Evolutionary conservation across 805 yeast species (phyloP).

Genomic region (Lipomyces oligophaga): DNA sequence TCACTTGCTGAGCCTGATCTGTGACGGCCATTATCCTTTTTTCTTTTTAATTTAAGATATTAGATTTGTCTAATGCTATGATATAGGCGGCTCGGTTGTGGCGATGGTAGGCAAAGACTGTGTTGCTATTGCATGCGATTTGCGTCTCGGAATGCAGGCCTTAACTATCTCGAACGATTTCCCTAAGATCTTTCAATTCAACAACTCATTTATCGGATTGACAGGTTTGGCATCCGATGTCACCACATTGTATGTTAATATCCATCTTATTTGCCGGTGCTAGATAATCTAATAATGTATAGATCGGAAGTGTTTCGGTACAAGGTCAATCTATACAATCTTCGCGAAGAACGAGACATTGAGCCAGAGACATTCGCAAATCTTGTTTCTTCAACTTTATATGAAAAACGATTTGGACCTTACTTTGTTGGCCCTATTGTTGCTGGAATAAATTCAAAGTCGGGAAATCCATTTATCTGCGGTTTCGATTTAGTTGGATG

Average conservation of each 20-base stretch:
- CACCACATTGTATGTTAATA: conserved; percentile 52
- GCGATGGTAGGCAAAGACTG: conserved; percentile 99
- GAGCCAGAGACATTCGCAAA: conserved; percentile 94
- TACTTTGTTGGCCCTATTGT: conserved; percentile 95
- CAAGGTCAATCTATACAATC: conserved; percentile 81
- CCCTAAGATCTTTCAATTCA: conserved; percentile 80
- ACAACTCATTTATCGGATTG: conserved; percentile 77
- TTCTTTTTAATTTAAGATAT: not conserved
- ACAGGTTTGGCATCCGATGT: conserved; percentile 97
- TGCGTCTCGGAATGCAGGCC: conserved; percentile 90
- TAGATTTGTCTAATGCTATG: not conserved
- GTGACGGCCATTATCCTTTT: not conserved
- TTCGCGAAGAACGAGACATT: conserved; percentile 84
- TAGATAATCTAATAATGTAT: not conserved
- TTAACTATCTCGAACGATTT: conserved; percentile 88
- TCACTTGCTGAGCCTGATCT: not conserved
- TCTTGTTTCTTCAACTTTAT: conserved; percentile 82
- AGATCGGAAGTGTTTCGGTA: conserved; percentile 68
- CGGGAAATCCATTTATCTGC: conserved; percentile 83
- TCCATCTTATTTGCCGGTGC: not conserved
- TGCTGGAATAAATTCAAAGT: conserved; percentile 84
- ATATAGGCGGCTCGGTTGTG: conserved; percentile 84
- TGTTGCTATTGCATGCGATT: conserved; percentile 94
- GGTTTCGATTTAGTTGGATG: conserved; percentile 90
- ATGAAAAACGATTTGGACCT: conserved; percentile 87